Conservation (phyloP, 1,284 basidiomycete species). For the Volvariella surrecta region DNA sequence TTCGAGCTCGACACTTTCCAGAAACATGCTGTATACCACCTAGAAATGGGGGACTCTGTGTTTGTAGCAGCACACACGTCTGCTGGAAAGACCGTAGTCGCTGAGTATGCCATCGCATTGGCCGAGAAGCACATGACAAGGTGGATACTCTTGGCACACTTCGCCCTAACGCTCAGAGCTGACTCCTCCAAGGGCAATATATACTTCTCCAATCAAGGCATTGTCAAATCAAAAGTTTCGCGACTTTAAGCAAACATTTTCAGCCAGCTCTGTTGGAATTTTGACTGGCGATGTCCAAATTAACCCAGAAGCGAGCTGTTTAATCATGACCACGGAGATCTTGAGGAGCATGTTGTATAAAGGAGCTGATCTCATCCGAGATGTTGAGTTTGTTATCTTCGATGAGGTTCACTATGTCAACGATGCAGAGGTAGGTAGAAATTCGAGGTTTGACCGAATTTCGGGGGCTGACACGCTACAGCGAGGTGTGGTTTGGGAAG, state of each 20-base stretch:
- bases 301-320: slow-evolving; percentile 94
- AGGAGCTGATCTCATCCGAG: slow-evolving; percentile 95
- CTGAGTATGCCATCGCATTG: slow-evolving; percentile 96
- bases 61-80: slow-evolving; percentile 99
- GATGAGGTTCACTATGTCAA: slow-evolving; percentile 99
- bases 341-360: slow-evolving; percentile 98
- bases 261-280: slow-evolving; percentile 89
- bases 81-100: slow-evolving; percentile 99
- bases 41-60: slow-evolving; percentile 96
- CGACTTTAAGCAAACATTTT: slow-evolving; percentile 97
- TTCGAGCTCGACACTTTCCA: slow-evolving; percentile 57
- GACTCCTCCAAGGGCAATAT: slow-evolving; percentile 70
- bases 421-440: slow-evolving; percentile 79
- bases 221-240: slow-evolving; percentile 98
- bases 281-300: slow-evolving; percentile 99
- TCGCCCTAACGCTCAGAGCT: slow-evolving; percentile 10
- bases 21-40: slow-evolving; percentile 96
- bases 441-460: background rate
- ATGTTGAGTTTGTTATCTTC: slow-evolving; percentile 99
- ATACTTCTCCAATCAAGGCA: slow-evolving; percentile 98
- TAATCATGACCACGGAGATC: slow-evolving; percentile 99
- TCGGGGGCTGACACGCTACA: slow-evolving; percentile 22
- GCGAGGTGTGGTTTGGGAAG: slow-evolving; percentile 99
- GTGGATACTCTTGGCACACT: slow-evolving; percentile 30
- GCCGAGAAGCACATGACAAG: slow-evolving; percentile 98